Evolutionary conservation across 495 filamentous ascomycete genomes (phyloP).

Genomic region (Xylaria flabelliformis): DNA sequence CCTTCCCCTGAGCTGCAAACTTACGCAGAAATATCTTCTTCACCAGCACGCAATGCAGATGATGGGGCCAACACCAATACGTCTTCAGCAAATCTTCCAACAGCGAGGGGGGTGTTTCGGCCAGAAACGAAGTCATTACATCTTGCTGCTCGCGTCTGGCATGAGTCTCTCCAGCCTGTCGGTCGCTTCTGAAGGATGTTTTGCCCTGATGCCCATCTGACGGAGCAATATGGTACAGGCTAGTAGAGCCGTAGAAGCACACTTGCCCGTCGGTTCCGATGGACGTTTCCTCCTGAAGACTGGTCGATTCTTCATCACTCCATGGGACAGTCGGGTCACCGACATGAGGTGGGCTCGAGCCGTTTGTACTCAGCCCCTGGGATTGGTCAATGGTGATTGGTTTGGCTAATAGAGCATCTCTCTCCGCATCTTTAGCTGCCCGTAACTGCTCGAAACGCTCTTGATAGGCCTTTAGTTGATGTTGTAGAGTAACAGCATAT

Average conservation of each 20-base stretch:
- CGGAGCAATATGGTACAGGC: conserved; percentile 12
- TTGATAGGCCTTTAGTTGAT: conserved; percentile 11
- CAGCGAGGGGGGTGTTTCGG: neutral
- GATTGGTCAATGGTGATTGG: neutral
- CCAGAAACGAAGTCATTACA: neutral
- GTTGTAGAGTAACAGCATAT: conserved; percentile 10
- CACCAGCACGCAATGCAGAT: conserved; percentile 13
- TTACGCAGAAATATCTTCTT: conserved; percentile 7
- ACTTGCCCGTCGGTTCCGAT: conserved; percentile 10
- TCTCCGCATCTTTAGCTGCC: neutral
- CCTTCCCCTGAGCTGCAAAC: neutral
- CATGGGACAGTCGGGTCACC: neutral
- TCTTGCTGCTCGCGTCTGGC: conserved; percentile 1
- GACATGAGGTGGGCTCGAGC: neutral
- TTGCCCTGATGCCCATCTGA: conserved; percentile 3
- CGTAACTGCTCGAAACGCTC: conserved; percentile 12
- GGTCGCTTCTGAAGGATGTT: neutral
- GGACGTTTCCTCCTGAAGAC: conserved; percentile 7
- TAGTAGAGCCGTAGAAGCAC: conserved; percentile 10
- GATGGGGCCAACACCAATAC: conserved; percentile 19
- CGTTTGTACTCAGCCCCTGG: neutral
- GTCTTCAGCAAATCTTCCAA: neutral
- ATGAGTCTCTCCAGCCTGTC: neutral
- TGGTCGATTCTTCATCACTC: conserved; percentile 1
- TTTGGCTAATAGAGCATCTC: conserved; percentile 13